Conservation (phyloP, 73 alveolate genomes). For the Paramecium primaurelia region DNA sequence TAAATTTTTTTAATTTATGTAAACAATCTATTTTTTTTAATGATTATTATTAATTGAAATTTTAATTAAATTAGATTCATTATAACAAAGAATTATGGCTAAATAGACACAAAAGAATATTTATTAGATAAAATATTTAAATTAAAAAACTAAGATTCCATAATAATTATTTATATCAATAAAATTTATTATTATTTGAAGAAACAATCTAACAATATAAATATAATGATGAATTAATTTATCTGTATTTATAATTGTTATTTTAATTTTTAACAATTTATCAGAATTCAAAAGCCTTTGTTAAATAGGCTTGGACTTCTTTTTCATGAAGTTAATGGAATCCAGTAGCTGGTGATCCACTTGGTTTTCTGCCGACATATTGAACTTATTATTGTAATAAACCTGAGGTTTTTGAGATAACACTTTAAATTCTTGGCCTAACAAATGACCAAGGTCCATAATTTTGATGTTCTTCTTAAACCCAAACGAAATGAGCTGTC, state of each 20-base stretch:
- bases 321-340: neutral
- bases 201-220: no score
- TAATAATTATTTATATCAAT: no score
- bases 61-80: no score
- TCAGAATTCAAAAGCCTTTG: constrained; percentile 37
- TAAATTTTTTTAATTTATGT: no score
- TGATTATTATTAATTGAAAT: no score
- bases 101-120: no score
- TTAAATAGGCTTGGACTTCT: neutral
- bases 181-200: no score
- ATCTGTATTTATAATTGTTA: neutral
- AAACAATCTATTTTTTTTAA: no score
- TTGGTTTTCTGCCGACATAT: constrained; percentile 54
- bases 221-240: neutral
- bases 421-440: constrained; percentile 44
- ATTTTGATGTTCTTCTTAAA: constrained; percentile 61
- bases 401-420: neutral
- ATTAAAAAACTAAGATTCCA: no score
- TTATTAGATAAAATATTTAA: no score
- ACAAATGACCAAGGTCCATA: constrained; percentile 56
- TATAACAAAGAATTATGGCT: no score
- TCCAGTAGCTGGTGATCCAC: constrained; percentile 62
- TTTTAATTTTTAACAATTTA: neutral
- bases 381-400: neutral
- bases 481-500: constrained; percentile 55